These are phyloP conservation scores for Periglandula ipomoeae DNA, from an alignment of 2,329 filamentous ascomycete species.

Conservation along the genomic window DNA sequence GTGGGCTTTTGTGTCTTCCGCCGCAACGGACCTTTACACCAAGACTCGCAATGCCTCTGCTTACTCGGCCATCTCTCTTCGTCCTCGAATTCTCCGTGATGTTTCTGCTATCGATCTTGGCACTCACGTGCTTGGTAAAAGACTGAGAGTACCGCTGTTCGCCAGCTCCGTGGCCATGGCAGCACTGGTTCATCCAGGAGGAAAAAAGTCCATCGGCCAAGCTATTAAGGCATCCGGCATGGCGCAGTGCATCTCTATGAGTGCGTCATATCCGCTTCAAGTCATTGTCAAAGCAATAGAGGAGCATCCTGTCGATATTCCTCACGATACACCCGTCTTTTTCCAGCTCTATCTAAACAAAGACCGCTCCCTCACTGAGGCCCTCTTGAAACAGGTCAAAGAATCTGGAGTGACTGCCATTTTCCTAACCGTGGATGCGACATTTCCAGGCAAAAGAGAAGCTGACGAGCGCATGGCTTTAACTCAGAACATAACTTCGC, in stretches of 20 bases:
- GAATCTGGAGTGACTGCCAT: conserved; percentile 40
- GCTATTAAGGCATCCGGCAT: conserved; percentile 25
- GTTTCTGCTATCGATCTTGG: conserved; percentile 12
- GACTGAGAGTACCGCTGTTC: conserved; percentile 14
- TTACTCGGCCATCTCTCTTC: conserved; percentile 15
- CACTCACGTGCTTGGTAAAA: conserved; percentile 13
- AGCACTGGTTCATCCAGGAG: conserved; percentile 11
- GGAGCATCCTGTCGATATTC: too few species aligned
- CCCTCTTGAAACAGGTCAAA: conserved; percentile 35
- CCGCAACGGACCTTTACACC: conserved; percentile 17
- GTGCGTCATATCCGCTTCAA: conserved; percentile 47
- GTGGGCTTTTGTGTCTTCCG: conserved; percentile 16
- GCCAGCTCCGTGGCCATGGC: conserved; percentile 14
- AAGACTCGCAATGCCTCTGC: conserved; percentile 12
- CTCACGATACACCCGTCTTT: too few species aligned
- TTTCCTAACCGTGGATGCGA: conserved; percentile 50
- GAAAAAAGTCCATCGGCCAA: conserved; percentile 13
- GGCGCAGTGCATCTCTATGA: conserved; percentile 53
- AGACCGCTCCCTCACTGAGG: conserved; percentile 40
- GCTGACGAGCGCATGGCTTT: conserved; percentile 34
- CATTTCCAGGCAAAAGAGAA: conserved; percentile 46
- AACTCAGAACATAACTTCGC: too few species aligned
- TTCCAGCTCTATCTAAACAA: conserved; percentile 57
- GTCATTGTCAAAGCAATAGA: conserved; percentile 33
- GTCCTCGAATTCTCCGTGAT: conserved; percentile 16